Percentiles rank a stretch among this genome's conserved stretches.
These are phyloP conservation scores for Elsinoe batatas DNA, from an alignment of 2,329 filamentous ascomycete species.

Conservation along the genomic window DNA sequence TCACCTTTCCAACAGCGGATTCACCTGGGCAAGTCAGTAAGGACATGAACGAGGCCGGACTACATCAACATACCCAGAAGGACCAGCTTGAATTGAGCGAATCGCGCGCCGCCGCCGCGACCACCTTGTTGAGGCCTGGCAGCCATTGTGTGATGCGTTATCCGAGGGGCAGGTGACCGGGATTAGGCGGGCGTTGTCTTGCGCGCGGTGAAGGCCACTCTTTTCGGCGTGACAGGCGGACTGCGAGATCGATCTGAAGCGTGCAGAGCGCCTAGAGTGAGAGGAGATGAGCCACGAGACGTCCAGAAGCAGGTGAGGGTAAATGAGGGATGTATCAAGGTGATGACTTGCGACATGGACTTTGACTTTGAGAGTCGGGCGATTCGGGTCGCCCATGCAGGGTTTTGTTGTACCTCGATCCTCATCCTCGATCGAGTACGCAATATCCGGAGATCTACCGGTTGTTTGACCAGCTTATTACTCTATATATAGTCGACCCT, in stretches of 20 bases:
- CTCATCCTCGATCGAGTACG: too few species aligned
- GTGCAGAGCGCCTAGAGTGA: neutral
- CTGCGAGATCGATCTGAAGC: neutral
- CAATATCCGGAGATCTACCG: too few species aligned
- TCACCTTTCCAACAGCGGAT: slow-evolving; percentile 83
- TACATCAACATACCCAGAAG: slow-evolving; percentile 66
- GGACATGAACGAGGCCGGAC: neutral
- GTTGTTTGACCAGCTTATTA: too few species aligned
- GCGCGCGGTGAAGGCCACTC: neutral
- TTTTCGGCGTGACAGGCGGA: too few species aligned
- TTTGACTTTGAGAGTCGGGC: too few species aligned
- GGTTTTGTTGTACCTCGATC: too few species aligned
- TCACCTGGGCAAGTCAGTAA: slow-evolving; percentile 55
- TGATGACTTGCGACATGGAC: too few species aligned
- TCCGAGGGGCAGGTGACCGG: slow-evolving; percentile 4
- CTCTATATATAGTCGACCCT: too few species aligned
- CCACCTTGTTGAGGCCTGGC: slow-evolving; percentile 66
- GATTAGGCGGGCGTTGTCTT: neutral
- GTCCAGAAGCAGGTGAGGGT: neutral
- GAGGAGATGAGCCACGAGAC: neutral
- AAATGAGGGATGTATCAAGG: neutral
- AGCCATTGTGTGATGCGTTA: slow-evolving; percentile 53
- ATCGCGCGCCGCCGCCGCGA: slow-evolving; percentile 58
- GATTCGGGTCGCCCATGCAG: neutral
- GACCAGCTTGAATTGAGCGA: slow-evolving; percentile 98